Percentiles rank a stretch among this genome's conserved stretches.
Evolutionary conservation across 2,329 filamentous ascomycete species (phyloP).

Genomic region (Phyllosticta ampelicida): DNA sequence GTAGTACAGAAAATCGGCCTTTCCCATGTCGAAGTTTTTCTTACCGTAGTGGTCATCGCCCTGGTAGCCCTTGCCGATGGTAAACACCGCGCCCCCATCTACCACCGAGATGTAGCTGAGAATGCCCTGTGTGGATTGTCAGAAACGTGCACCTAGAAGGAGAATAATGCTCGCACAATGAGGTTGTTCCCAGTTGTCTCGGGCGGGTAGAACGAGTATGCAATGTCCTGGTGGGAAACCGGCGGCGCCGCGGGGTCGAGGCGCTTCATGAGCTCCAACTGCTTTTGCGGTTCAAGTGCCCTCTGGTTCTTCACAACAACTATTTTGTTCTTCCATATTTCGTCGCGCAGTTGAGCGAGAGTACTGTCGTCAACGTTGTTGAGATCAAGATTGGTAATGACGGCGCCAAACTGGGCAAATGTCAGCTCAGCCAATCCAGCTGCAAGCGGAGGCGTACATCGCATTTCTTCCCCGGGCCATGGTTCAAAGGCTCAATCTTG

Average conservation of each 20-base stretch:
- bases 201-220: conserved; percentile 31
- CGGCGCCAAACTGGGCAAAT: conserved; percentile 11
- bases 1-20: neutral
- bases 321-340: conserved; percentile 36
- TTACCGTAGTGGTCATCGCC: conserved; percentile 1
- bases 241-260: conserved; percentile 33
- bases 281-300: conserved; percentile 31
- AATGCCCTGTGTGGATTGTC: neutral
- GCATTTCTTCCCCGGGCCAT: neutral
- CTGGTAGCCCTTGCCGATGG: conserved; percentile 2
- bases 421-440: neutral
- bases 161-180: neutral
- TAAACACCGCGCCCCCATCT: neutral
- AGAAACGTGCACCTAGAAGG: neutral
- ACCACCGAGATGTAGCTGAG: neutral
- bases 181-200: conserved; percentile 18
- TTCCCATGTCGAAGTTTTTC: neutral
- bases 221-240: conserved; percentile 33
- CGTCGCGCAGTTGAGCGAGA: conserved; percentile 27
- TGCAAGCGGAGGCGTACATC: neutral
- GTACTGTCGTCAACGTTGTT: conserved; percentile 29
- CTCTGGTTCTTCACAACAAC: conserved; percentile 36
- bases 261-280: conserved; percentile 35
- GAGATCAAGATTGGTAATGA: conserved; percentile 29
- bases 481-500: neutral